A percentile compares a stretch with the other conserved stretches of the same genome.
These are phyloP conservation scores for Tieghemostelium lacteum DNA, from an alignment of 78 protist species.

Conservation along the genomic window DNA sequence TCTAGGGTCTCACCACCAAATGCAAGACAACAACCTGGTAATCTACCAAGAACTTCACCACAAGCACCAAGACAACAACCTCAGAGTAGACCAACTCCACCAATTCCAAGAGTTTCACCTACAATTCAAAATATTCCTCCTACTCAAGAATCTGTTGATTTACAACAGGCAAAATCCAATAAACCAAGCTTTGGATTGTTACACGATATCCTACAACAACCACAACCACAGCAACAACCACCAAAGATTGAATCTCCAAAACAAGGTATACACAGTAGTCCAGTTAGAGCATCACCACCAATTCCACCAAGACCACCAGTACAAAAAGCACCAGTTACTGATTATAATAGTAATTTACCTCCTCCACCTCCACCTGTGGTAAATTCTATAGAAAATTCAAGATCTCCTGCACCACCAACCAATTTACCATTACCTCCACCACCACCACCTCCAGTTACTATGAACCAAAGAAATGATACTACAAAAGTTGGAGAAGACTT, in stretches of 20 bases:
- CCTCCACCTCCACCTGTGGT: slow-evolving; percentile 62
- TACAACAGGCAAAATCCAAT: too few species aligned
- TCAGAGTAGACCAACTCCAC: not conserved
- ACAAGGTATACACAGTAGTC: not conserved
- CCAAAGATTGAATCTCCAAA: too few species aligned
- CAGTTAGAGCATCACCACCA: not conserved
- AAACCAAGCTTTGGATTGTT: too few species aligned
- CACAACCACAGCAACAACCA: not conserved
- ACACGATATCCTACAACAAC: not conserved
- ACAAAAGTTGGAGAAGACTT: too few species aligned
- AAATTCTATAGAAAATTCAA: not conserved
- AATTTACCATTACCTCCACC: not conserved
- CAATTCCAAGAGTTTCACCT: not conserved
- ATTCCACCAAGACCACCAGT: not conserved
- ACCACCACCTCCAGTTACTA: not conserved
- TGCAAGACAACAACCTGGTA: not conserved
- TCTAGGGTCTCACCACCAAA: too few species aligned
- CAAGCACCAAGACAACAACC: not conserved
- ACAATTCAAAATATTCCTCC: slow-evolving; percentile 14
- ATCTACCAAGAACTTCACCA: not conserved
- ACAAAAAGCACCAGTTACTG: not conserved
- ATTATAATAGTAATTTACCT: not conserved
- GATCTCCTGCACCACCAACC: slow-evolving; percentile 14
- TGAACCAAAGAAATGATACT: too few species aligned
- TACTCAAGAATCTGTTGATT: too few species aligned